These are phyloP conservation scores for Scolecobasidium constrictum DNA, from an alignment of 2,329 filamentous ascomycete species.

Conservation along the genomic window DNA sequence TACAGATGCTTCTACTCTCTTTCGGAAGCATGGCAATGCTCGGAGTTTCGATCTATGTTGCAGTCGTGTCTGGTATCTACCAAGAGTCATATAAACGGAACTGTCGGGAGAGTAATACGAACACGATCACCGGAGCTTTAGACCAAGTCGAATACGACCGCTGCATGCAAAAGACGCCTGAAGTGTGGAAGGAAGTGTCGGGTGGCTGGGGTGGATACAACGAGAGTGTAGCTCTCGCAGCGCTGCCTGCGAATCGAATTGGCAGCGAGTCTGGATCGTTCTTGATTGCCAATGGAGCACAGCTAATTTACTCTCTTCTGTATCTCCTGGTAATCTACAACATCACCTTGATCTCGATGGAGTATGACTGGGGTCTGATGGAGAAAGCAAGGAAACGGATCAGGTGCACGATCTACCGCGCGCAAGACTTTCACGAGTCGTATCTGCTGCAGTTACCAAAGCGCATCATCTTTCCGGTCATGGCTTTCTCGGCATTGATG, in stretches of 20 bases:
- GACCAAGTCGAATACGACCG: background rate
- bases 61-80: slow-evolving; percentile 11
- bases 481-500: slow-evolving; percentile 18
- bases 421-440: slow-evolving; percentile 17
- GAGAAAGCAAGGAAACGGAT: slow-evolving; percentile 17
- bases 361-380: slow-evolving; percentile 20
- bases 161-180: slow-evolving; percentile 10
- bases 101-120: slow-evolving; percentile 7
- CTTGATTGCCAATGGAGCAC: slow-evolving; percentile 19
- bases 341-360: slow-evolving; percentile 18
- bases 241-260: slow-evolving; percentile 14
- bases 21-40: slow-evolving; percentile 14
- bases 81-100: slow-evolving; percentile 9
- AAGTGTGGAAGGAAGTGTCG: slow-evolving; percentile 12
- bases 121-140: background rate
- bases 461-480: slow-evolving; percentile 20
- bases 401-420: slow-evolving; percentile 19
- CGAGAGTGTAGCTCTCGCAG: slow-evolving; percentile 12
- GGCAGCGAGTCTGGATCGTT: slow-evolving; percentile 18
- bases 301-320: slow-evolving; percentile 21
- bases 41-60: slow-evolving; percentile 15
- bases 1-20: slow-evolving; percentile 16
- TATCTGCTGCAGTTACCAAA: slow-evolving; percentile 22
- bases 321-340: slow-evolving; percentile 23
- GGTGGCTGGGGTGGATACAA: slow-evolving; percentile 20